Base-by-base conservation (phyloP, 1,139 yeast genomes). In the Tardiomyces depauwii region DNA sequence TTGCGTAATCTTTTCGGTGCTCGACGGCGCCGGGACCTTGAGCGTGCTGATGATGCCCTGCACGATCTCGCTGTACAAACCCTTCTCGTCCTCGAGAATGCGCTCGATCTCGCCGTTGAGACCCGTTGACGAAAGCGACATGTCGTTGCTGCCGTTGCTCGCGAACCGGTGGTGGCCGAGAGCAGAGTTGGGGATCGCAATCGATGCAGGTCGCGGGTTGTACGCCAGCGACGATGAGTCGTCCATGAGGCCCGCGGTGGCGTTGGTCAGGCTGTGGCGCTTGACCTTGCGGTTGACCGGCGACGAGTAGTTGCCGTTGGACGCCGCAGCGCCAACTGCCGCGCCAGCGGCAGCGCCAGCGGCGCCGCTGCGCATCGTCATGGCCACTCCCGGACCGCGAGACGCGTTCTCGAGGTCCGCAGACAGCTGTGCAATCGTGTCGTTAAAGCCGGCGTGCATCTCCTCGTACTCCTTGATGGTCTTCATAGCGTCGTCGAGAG, bases 41-140 rank as follows among this genome's bases (percentile, higher is more conserved):
- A 91, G 74, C n/a, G 88, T 89, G 70, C 81, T 84, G 60, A 91
- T 74, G 54, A 93, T 71, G 9, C 96, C 96, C 55, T 82, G 88
- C 36, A 87, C 85, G 46, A 88, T 86, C 65, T 89, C 97, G 52
- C 80, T 75, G 60, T 86, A 91, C 56, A 89, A 70, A 32, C 78
- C 74, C 55, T 83, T 80, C 12, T 94, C 81, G 58, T 88, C 91
- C 60, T 88, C 85, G 55, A 91, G 73, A 45, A 69, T 52, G 42
- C 59, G 54, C 55, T 68, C 71, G 46, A 69, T 64, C 51, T 67
- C 67, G n/a, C 58, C 64, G 47, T 65, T 64, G 45, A 63, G 51
- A 18, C 62, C 61, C 32, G 54, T 43, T 2, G 59, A 57, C n/a
- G 55, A 55, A 41, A 54, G 54, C 6, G 59, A 55, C 21, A 52